A percentile compares a stretch with the other conserved stretches of the same genome.
Conservation (phyloP, 2,329 filamentous ascomycete genomes). For the Ceratocystis harringtonii region DNA sequence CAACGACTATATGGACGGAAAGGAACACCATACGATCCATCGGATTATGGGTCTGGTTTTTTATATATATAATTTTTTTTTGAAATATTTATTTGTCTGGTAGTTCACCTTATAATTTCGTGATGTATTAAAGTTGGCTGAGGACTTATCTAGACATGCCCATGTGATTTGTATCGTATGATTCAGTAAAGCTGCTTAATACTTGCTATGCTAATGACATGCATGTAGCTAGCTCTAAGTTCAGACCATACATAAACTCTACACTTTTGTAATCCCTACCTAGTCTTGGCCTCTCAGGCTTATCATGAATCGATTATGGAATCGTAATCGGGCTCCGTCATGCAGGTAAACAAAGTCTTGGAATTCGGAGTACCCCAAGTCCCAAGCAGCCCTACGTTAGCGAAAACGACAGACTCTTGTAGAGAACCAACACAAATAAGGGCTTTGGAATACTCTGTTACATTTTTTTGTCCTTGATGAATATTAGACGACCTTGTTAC, state of each 20-base stretch:
- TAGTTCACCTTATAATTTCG: not conserved
- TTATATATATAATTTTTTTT: not conserved
- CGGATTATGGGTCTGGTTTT: not conserved
- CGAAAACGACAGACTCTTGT: not conserved
- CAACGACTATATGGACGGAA: constrained; percentile 8
- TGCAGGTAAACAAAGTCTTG: not conserved
- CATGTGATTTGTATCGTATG: not conserved
- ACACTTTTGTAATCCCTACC: too few relatives aligned
- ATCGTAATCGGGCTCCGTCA: not conserved
- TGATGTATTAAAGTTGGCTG: not conserved
- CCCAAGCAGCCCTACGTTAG: not conserved
- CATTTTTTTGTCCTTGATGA: too few relatives aligned
- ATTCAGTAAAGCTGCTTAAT: not conserved
- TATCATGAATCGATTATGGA: not conserved
- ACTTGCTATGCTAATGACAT: not conserved
- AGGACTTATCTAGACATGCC: not conserved
- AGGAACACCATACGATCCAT: not conserved
- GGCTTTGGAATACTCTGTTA: too few relatives aligned
- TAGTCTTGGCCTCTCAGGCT: not conserved
- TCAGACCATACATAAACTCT: too few relatives aligned
- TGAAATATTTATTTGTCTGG: not conserved
- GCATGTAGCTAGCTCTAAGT: too few relatives aligned
- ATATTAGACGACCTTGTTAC: too few relatives aligned
- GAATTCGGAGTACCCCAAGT: not conserved
- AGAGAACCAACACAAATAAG: too few relatives aligned